phyloP scores from a whole-genome alignment of 495 filamentous ascomycete genomes.

The Haplographium delicatum region DNA sequence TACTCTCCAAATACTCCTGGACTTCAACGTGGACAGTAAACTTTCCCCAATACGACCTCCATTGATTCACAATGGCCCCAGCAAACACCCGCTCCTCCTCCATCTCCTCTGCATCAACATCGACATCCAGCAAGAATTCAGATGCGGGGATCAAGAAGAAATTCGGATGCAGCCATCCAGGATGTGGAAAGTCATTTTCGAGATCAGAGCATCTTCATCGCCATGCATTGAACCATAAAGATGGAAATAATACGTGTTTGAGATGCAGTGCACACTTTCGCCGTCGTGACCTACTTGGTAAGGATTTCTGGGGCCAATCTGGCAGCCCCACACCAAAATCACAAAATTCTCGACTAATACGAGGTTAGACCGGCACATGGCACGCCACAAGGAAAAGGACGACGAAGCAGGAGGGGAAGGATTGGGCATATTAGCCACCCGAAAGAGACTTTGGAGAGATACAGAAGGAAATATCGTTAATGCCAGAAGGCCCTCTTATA shows the following conservation, averaged over 20 bases:
- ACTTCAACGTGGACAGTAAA: neutral
- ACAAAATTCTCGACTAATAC: no score
- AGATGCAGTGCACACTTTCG: slow-evolving; percentile 54
- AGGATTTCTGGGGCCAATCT: slow-evolving; percentile 11
- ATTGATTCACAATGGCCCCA: slow-evolving; percentile 18
- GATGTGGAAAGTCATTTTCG: slow-evolving; percentile 51
- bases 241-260: slow-evolving; percentile 48
- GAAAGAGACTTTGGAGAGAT: slow-evolving; percentile 54
- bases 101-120: slow-evolving; percentile 17
- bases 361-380: slow-evolving; percentile 57
- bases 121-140: slow-evolving; percentile 14
- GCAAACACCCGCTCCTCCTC: slow-evolving; percentile 17
- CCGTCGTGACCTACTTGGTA: slow-evolving; percentile 50
- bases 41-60: neutral
- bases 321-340: slow-evolving; percentile 18
- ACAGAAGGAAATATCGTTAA: slow-evolving; percentile 51
- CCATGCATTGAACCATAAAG: slow-evolving; percentile 52
- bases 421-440: slow-evolving; percentile 50
- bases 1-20: neutral
- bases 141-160: slow-evolving; percentile 40
- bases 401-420: slow-evolving; percentile 55
- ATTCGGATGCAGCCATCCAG: slow-evolving; percentile 40
- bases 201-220: slow-evolving; percentile 55
- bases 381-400: slow-evolving; percentile 54
- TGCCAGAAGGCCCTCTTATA: slow-evolving; percentile 31